A percentile compares a stretch with the other conserved stretches of the same genome.
Conservation (phyloP, 2,329 filamentous ascomycete genomes). For the Cytospora chrysosperma region DNA sequence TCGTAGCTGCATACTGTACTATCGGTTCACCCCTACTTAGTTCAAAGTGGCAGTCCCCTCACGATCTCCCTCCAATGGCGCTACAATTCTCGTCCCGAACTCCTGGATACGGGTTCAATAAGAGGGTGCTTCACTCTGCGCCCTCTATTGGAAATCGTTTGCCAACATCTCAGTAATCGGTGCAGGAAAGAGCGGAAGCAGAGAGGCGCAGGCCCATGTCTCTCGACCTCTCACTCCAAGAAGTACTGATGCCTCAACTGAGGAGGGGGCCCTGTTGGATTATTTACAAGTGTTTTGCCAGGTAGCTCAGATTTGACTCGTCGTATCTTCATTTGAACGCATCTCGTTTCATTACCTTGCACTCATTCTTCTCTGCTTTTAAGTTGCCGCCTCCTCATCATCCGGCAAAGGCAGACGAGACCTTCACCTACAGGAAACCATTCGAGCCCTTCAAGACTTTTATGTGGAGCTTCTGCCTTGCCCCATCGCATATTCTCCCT, state of each 20-base stretch:
- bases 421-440: background rate
- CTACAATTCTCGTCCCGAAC: background rate
- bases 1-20: constrained; percentile 5
- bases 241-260: background rate
- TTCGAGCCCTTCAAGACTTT: background rate
- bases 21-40: background rate
- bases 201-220: constrained; percentile 6
- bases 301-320: background rate
- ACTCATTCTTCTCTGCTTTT: background rate
- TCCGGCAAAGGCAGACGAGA: background rate
- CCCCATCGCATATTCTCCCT: too few relatives aligned
- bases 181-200: constrained; percentile 16
- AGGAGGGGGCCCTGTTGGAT: background rate
- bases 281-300: background rate
- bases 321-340: background rate
- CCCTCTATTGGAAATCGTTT: constrained; percentile 5
- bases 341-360: background rate
- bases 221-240: constrained; percentile 3
- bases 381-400: background rate
- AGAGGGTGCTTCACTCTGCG: constrained; percentile 5
- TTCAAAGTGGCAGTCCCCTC: constrained; percentile 8
- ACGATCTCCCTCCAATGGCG: constrained; percentile 15
- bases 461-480: background rate
- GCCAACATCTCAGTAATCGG: constrained; percentile 8
- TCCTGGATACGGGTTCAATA: constrained; percentile 12